These are phyloP conservation scores for Amaranthus palmeri DNA, from an alignment of 148 eudicot species.

Conservation along the genomic window DNA sequence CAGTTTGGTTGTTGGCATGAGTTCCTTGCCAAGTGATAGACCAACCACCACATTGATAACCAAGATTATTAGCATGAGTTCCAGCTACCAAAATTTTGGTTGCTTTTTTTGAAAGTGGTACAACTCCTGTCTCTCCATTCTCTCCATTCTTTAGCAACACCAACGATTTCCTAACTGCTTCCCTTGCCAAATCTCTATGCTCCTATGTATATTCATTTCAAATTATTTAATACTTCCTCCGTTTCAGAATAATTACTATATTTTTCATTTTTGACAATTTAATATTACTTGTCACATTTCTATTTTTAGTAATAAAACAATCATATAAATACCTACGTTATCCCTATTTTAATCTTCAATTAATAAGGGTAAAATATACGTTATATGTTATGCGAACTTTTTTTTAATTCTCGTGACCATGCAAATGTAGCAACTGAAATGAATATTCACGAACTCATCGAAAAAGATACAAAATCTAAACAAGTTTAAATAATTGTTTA, in stretches of 20 bases:
- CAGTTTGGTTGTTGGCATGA: slow-evolving; percentile 39
- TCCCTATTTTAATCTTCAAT: background rate
- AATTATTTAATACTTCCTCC: no score
- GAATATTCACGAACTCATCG: no score
- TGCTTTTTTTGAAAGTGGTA: slow-evolving; percentile 52
- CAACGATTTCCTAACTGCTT: slow-evolving; percentile 66
- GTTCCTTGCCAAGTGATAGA: slow-evolving; percentile 56
- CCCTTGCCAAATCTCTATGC: slow-evolving; percentile 64
- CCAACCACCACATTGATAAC: slow-evolving; percentile 66
- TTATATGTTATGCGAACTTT: no score
- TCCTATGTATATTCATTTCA: slow-evolving; percentile 19
- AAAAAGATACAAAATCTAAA: background rate
- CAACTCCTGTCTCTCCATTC: slow-evolving; percentile 26
- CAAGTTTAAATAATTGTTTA: background rate
- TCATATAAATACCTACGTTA: no score
- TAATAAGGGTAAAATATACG: background rate
- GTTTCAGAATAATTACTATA: no score
- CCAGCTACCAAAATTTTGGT: slow-evolving; percentile 57
- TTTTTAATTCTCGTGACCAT: no score
- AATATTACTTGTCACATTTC: no score
- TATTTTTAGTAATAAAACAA: no score
- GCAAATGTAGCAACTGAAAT: no score
- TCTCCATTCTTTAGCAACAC: slow-evolving; percentile 65
- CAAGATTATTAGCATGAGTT: slow-evolving; percentile 52
- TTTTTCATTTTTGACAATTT: no score